Conservation (phyloP, 495 filamentous ascomycete genomes). For the Hyphodiscus hymeniophilus region DNA sequence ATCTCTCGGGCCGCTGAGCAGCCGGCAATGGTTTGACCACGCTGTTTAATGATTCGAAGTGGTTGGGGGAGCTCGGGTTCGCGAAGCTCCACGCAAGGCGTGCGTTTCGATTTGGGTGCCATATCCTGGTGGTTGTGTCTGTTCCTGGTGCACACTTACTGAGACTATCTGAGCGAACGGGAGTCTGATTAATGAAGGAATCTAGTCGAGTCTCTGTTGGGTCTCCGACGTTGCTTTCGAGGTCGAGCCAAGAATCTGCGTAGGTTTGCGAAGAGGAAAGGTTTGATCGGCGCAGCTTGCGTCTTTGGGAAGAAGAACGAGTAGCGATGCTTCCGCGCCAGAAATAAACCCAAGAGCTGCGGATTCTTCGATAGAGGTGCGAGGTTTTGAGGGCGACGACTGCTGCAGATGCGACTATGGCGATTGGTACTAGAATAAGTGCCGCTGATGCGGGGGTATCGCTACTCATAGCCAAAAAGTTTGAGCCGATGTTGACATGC, state of each 20-base stretch:
- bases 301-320: constrained; percentile 2
- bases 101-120: constrained; percentile 21
- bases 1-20: constrained; percentile 12
- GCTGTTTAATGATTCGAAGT: constrained; percentile 21
- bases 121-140: constrained; percentile 10
- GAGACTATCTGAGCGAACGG: background rate
- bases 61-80: constrained; percentile 18
- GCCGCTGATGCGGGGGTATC: constrained; percentile 32
- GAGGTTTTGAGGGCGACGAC: constrained; percentile 35
- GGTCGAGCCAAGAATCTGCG: constrained; percentile 21
- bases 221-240: constrained; percentile 12
- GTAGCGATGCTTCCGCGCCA: constrained; percentile 8
- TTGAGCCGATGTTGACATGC: constrained; percentile 22
- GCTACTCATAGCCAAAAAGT: constrained; percentile 27
- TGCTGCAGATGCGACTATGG: constrained; percentile 36
- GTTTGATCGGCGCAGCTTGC: constrained; percentile 24
- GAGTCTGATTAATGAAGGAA: constrained; percentile 22
- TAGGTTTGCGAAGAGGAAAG: constrained; percentile 12
- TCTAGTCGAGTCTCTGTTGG: constrained; percentile 16
- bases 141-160: background rate
- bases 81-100: constrained; percentile 25
- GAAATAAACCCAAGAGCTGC: background rate
- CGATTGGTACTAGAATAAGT: constrained; percentile 48
- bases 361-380: constrained; percentile 1
- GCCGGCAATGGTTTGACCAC: constrained; percentile 19